Base-by-base conservation (phyloP, 257 asterid species). In the Catharanthus roseus region DNA sequence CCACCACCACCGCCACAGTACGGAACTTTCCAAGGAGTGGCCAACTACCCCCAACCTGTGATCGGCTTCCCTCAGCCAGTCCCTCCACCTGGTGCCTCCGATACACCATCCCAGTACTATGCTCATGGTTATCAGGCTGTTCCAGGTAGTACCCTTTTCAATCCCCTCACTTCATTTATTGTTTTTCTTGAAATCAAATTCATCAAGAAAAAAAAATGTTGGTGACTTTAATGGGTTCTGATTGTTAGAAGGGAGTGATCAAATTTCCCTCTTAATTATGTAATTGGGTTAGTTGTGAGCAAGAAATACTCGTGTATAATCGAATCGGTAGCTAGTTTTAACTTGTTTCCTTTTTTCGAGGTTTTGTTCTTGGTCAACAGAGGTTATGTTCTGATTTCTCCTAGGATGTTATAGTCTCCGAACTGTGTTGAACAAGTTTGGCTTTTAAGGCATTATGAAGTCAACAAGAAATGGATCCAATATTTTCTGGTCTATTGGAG, bases 1-100 rank as follows among this genome's bases (percentile, higher is more conserved):
- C 84, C 86, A 50, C 58, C 77, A 23, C 33, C 62, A 29, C 61
- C 71, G 33, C 83, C 96, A 11, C 87, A 82, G 67, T 93, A 93
- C 62, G 98, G 96, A 26, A 93, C 96, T 36, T 93, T 90, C 68
- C 93, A 90, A 75, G 97, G 97, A 23, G 96, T 89, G 3, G 83
- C 84, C 55, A 89, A 84, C 83, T 68, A 85, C 82, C 90, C 95
- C 23, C 89, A 79, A 69, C 75, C 93, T 44, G 95, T 86, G 63
- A 60, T 75, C 23, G 98, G 97, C 68, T 87, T 90, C 67, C 98
- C 98, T 74, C 96, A 89, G 75, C 96, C 95, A 2, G 86, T 82
- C 71, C 93, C 97, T 38, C 96, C 98, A 31, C 96, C 96, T 1
- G 97, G 93, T 2, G 64, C 78, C 72, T 69, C 88, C 34, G 90